Base-by-base conservation (phyloP, 495 filamentous ascomycete genomes). In the Terfezia boudieri region DNA sequence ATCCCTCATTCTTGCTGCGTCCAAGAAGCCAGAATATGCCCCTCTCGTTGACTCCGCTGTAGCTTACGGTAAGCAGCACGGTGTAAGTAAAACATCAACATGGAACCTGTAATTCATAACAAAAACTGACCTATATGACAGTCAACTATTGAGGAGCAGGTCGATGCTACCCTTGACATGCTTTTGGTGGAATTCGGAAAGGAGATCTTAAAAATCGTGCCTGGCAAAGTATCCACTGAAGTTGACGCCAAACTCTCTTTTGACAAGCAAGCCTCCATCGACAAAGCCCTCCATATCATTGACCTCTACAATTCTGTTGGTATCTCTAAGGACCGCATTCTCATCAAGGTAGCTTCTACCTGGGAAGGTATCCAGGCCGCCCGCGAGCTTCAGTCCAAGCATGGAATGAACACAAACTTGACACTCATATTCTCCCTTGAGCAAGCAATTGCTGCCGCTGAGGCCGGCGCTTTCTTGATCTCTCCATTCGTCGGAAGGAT, bases 401-500 rank as follows among this genome's bases (percentile, higher is more conserved):
- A 99, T 72, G 77, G 77, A 61, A 79, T 99, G 73, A 96, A 96
- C 78, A 83, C 78, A 81, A 99, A 99, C 77, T 74, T 99, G 65
- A 99, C 90, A 53, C 86, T 99, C 68, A 89, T 99, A 82, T 99
- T 99, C 80, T 96, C 90, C 20, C 73, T 81, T 57, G 78, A 82
- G 56, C 90, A 99, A 77, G 90, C 90, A 65, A 93, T 95, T 67
- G 87, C 87, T 60, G 90, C 81, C 61, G 90, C 90, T 53, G 90
- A 98, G 74, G 90, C 92, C 58, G 86, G 86, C 66, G 86, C 90
- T 62, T 95, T 82, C 84, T 81, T 99, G 64, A 96, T 99, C 74
- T 96, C 92, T 36, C 90, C 90, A 67, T 99, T 99, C 75, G 90
- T 99, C 58, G 90, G 90, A 69, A 87, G 90, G 69, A 99, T 99